Evolutionary conservation across 371 early-diverging fungal genomes (phyloP).

Genomic region (Apophysomyces elegans): DNA sequence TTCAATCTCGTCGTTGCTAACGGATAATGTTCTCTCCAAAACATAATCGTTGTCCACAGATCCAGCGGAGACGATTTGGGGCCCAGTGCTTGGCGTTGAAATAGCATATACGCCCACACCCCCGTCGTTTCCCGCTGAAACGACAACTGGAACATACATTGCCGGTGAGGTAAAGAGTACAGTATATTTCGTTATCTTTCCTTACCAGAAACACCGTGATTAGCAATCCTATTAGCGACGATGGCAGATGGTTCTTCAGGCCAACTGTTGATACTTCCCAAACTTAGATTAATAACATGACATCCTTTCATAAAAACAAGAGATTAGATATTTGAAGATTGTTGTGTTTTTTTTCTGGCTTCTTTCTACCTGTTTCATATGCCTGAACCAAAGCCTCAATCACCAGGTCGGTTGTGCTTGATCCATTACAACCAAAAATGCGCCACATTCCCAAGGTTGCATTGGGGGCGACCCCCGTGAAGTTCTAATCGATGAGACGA

Average conservation of each 20-base stretch:
- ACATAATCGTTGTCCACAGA: conserved; percentile 60
- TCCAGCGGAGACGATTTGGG: conserved; percentile 59
- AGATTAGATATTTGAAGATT: neutral
- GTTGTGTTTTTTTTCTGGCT: neutral
- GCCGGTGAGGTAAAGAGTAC: neutral
- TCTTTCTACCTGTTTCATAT: conserved; percentile 57
- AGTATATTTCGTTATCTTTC: neutral
- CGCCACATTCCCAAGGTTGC: conserved; percentile 66
- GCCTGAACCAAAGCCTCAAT: conserved; percentile 71
- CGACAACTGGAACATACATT: conserved; percentile 43
- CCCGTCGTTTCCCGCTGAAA: conserved; percentile 72
- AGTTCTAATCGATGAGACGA: conserved; percentile 28
- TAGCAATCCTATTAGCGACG: conserved; percentile 53
- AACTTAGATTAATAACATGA: conserved; percentile 73
- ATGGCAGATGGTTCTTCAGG: conserved; percentile 55
- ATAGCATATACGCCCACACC: conserved; percentile 54
- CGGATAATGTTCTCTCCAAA: conserved; percentile 23
- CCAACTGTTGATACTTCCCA: conserved; percentile 71
- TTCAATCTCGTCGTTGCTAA: conserved; percentile 14
- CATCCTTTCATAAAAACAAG: conserved; percentile 30
- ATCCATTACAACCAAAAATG: conserved; percentile 71
- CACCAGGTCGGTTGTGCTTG: conserved; percentile 66
- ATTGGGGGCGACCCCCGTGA: conserved; percentile 70
- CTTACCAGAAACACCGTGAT: conserved; percentile 38
- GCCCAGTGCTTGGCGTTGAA: conserved; percentile 58